A percentile compares a stretch with the other conserved stretches of the same genome.
Evolutionary conservation across 2,329 filamentous ascomycete genomes (phyloP).

Genomic region (Nectriaceae sp.): DNA sequence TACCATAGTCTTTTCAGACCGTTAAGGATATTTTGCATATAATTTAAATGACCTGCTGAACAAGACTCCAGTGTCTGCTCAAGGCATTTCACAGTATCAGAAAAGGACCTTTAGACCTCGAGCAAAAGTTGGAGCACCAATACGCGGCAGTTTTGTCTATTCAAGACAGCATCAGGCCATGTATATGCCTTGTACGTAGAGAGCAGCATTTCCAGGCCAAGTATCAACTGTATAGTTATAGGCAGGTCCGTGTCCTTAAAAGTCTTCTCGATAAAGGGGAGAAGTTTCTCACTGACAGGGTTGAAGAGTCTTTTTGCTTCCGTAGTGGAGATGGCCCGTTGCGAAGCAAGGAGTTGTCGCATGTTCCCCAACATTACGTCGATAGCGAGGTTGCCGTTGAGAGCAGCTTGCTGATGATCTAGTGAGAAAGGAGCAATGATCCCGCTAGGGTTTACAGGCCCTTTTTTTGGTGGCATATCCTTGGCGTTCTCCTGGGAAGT

Average conservation of each 20-base stretch:
- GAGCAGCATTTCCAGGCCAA: not conserved
- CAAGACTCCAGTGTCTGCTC: not conserved
- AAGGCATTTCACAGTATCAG: not conserved
- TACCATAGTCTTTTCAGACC: not conserved
- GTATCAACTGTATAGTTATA: not conserved
- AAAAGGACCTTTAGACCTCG: not conserved
- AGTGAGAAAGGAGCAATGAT: not conserved
- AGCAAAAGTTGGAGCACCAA: not conserved
- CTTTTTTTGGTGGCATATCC: too few species aligned
- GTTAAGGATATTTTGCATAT: not conserved
- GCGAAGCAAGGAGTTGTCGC: not conserved
- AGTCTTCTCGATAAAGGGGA: not conserved
- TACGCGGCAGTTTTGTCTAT: not conserved
- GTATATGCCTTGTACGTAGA: not conserved
- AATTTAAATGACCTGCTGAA: not conserved
- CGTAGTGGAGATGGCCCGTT: not conserved
- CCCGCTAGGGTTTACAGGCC: too few species aligned
- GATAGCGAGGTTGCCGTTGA: not conserved
- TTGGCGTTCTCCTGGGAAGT: too few species aligned
- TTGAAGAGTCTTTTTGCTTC: not conserved
- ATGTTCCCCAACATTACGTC: not conserved
- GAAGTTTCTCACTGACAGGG: not conserved
- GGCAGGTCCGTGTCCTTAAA: not conserved
- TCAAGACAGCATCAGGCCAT: not conserved
- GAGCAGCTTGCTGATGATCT: not conserved